These are phyloP conservation scores for Monsonia emarginata DNA, from an alignment of 441 rosid genomes.

Conservation along the genomic window DNA sequence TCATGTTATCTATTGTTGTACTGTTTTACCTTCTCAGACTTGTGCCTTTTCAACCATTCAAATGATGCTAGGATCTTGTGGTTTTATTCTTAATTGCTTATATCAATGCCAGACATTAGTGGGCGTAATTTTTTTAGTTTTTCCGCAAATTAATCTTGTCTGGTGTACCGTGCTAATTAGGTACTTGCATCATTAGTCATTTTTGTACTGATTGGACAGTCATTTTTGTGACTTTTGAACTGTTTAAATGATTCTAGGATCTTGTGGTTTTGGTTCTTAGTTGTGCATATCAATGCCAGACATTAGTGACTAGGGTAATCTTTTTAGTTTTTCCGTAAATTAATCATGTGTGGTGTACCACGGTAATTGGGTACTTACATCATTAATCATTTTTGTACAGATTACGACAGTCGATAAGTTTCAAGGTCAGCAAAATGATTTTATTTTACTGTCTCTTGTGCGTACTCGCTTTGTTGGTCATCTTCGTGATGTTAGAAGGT, in stretches of 20 bases:
- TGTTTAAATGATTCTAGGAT: not conserved
- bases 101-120: not conserved
- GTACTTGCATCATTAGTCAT: slow-evolving; percentile 4
- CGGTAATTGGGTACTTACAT: not conserved
- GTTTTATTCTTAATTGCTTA: not conserved
- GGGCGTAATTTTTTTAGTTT: not conserved
- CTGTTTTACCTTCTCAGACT: not conserved
- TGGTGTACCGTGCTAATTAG: not conserved
- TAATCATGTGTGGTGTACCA: not conserved
- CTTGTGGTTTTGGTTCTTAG: not conserved
- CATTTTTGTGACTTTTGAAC: not conserved
- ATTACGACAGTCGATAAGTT: slow-evolving; percentile 95
- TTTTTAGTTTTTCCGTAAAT: not conserved
- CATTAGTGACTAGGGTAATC: not conserved
- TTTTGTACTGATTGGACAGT: slow-evolving; percentile 66
- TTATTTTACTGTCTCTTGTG: slow-evolving; percentile 83
- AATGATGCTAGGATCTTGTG: not conserved
- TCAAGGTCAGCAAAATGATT: slow-evolving; percentile 97
- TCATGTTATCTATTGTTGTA: not conserved
- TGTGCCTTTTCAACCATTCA: not conserved
- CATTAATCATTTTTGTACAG: slow-evolving; percentile 31
- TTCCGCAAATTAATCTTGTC: not conserved
- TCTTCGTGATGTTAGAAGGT: slow-evolving; percentile 93
- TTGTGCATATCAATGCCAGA: not conserved
- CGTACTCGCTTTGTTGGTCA: slow-evolving; percentile 96